These are phyloP conservation scores for Mortierella sp. DNA, from an alignment of 371 early-diverging fungal genomes.

Conservation along the genomic window DNA sequence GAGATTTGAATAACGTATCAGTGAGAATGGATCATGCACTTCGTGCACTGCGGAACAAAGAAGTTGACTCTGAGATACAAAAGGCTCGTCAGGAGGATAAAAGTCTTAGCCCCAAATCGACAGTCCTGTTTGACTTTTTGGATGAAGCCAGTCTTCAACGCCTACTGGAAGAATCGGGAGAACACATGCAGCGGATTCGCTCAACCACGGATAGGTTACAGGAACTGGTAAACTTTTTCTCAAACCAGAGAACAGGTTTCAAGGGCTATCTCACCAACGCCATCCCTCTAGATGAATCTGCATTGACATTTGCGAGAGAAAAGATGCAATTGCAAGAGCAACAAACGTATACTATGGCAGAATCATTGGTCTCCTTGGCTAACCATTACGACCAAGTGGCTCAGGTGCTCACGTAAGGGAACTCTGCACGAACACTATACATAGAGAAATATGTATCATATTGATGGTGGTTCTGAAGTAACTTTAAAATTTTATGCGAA, in stretches of 20 bases:
- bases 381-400: conserved; percentile 60
- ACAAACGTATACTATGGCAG: conserved; percentile 58
- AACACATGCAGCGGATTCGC: conserved; percentile 29
- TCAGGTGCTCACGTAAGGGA: conserved; percentile 53
- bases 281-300: conserved; percentile 57
- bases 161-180: conserved; percentile 29
- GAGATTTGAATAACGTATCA: conserved; percentile 38
- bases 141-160: conserved; percentile 42
- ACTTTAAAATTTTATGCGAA: neutral
- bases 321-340: conserved; percentile 56
- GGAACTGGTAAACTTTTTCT: conserved; percentile 25
- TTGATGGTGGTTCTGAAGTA: neutral
- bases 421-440: neutral
- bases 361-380: conserved; percentile 52
- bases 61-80: conserved; percentile 50
- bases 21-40: conserved; percentile 45
- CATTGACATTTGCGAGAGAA: conserved; percentile 49
- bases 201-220: conserved; percentile 19
- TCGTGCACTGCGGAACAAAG: conserved; percentile 26
- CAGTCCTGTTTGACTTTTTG: conserved; percentile 40
- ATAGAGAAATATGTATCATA: neutral
- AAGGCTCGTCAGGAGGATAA: conserved; percentile 9
- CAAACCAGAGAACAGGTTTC: conserved; percentile 31
- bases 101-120: conserved; percentile 1
- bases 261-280: conserved; percentile 33